These are phyloP conservation scores for Yarrowia sp. DNA, from an alignment of 805 yeast species.

Conservation along the genomic window DNA sequence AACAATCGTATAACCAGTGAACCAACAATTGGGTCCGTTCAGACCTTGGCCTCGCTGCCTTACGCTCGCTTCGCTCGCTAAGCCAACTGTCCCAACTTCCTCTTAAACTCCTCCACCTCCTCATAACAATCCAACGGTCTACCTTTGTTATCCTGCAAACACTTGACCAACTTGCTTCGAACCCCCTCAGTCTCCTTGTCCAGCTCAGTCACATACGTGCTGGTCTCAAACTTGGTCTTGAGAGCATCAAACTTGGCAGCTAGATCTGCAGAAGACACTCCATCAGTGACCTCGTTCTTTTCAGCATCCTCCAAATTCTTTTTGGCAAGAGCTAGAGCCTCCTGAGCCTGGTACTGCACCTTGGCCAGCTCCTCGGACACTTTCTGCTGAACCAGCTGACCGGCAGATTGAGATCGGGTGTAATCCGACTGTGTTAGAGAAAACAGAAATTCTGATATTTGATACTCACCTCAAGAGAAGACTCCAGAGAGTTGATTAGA, in stretches of 20 bases:
- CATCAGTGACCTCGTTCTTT: constrained; percentile 29
- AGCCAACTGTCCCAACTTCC: constrained; percentile 17
- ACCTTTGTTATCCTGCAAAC: constrained; percentile 36
- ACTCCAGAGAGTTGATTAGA: constrained; percentile 38
- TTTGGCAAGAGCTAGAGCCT: constrained; percentile 32
- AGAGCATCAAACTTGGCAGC: constrained; percentile 36
- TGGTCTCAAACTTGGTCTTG: constrained; percentile 35
- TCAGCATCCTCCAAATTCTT: constrained; percentile 27
- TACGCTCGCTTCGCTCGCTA: background rate
- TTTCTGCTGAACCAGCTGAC: constrained; percentile 39
- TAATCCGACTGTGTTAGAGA: constrained; percentile 39
- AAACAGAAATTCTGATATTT: no score
- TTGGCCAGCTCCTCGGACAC: constrained; percentile 39
- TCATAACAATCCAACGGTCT: constrained; percentile 39
- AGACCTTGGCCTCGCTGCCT: background rate
- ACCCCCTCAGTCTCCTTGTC: constrained; percentile 35
- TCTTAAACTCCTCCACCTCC: constrained; percentile 36
- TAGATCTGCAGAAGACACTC: constrained; percentile 32
- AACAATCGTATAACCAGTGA: no score
- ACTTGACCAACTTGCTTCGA: constrained; percentile 37
- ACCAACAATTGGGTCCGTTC: no score
- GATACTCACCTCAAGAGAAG: constrained; percentile 34
- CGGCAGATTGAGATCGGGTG: constrained; percentile 39
- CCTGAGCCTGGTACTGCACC: constrained; percentile 37
- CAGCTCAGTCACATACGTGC: constrained; percentile 38